phyloP scores from a whole-genome alignment of 1,139 yeast species.

The Chernovozyma aurita region DNA sequence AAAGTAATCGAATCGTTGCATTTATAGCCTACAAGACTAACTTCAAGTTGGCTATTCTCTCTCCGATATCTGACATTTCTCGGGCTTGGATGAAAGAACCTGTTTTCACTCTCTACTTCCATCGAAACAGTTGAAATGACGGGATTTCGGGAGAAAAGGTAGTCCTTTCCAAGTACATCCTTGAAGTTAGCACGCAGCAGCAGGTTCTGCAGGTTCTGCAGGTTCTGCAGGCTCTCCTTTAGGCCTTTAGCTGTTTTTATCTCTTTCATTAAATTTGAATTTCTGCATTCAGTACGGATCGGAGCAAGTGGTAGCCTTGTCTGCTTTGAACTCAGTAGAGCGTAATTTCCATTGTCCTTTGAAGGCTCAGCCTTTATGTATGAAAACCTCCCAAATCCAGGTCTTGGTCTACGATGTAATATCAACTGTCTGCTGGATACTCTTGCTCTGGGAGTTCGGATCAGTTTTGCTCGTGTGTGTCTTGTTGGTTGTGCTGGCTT shows the following conservation, averaged over 20 bases:
- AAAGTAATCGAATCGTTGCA: slow-evolving; percentile 3
- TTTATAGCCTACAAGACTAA: background rate
- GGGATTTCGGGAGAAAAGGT: slow-evolving; percentile 27
- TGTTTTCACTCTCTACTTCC: slow-evolving; percentile 33
- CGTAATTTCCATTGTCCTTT: background rate
- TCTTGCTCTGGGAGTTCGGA: background rate
- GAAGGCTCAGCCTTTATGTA: background rate
- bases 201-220: too few relatives aligned
- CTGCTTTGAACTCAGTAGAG: background rate
- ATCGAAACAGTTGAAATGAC: slow-evolving; percentile 27
- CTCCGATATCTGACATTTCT: background rate
- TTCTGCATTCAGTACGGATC: background rate
- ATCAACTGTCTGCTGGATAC: background rate
- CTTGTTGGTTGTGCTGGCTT: too few relatives aligned
- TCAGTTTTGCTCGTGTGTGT: too few relatives aligned
- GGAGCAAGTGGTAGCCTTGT: background rate
- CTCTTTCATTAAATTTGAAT: background rate
- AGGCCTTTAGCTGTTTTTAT: background rate
- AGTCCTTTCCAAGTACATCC: slow-evolving; percentile 12
- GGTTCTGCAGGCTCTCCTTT: too few relatives aligned
- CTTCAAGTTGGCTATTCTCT: background rate
- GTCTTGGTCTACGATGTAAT: background rate
- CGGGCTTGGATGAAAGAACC: slow-evolving; percentile 8
- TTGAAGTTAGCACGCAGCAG: slow-evolving; percentile 3
- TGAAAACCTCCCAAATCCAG: background rate